Percentiles rank a stretch among this genome's conserved stretches.
Conservation (phyloP, 1,284 basidiomycete genomes). For the Chiua sp. region DNA sequence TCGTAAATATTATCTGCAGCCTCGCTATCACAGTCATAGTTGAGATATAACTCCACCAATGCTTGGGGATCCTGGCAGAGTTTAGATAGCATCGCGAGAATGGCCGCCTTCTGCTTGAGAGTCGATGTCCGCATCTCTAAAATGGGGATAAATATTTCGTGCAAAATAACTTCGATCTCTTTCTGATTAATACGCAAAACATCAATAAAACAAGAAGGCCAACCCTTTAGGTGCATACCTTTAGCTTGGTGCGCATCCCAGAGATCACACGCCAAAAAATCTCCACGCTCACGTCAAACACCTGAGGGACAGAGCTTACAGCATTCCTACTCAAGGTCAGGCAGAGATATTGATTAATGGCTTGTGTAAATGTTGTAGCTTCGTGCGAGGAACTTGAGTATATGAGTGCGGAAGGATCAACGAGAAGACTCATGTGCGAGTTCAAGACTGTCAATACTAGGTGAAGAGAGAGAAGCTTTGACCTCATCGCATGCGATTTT, state of each 20-base stretch:
- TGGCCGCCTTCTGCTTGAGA: conserved; percentile 91
- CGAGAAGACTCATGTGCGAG: conserved; percentile 89
- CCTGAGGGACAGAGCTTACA: conserved; percentile 93
- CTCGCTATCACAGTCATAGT: conserved; percentile 96
- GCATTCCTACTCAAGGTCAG: conserved; percentile 94
- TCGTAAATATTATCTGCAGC: conserved; percentile 97
- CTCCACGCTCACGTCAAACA: conserved; percentile 98
- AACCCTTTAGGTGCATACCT: conserved; percentile 53
- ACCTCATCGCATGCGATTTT: conserved; percentile 95
- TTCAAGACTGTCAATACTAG: conserved; percentile 92
- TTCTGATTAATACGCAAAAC: conserved; percentile 59
- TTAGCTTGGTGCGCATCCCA: conserved; percentile 95
- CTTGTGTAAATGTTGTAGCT: conserved; percentile 88
- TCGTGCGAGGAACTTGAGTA: conserved; percentile 88
- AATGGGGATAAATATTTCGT: conserved; percentile 99
- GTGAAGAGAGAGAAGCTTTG: conserved; percentile 92
- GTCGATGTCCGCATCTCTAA: conserved; percentile 98
- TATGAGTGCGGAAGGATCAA: conserved; percentile 85
- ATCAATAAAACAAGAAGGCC: conserved; percentile 4
- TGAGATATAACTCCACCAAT: conserved; percentile 95
- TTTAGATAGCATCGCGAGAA: conserved; percentile 85
- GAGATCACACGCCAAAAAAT: conserved; percentile 98
- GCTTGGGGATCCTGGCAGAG: conserved; percentile 96
- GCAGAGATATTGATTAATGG: conserved; percentile 95
- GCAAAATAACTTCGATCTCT: conserved; percentile 98